A percentile compares a stretch with the other conserved stretches of the same genome.
Evolutionary conservation across 2,329 filamentous ascomycete species (phyloP).

Genomic region (Diaporthe citriasiana): DNA sequence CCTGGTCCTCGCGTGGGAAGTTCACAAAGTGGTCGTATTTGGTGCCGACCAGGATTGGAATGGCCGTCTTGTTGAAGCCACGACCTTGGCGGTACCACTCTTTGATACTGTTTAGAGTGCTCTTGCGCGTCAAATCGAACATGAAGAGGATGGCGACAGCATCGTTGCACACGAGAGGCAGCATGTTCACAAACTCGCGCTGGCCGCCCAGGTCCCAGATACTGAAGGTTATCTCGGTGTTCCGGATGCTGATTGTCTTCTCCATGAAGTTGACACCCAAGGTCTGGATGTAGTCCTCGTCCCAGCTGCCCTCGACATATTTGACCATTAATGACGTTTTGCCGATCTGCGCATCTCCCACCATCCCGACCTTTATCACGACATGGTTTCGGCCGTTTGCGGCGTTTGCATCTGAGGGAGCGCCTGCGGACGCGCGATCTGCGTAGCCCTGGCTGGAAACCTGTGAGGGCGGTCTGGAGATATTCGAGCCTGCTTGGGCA

Average conservation of each 20-base stretch:
- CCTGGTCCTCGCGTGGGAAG: slow-evolving; percentile 96
- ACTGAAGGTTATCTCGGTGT: slow-evolving; percentile 99
- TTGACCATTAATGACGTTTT: slow-evolving; percentile 99
- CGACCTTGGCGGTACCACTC: slow-evolving; percentile 99
- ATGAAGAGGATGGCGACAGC: slow-evolving; percentile 99
- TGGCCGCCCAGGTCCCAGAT: slow-evolving; percentile 99
- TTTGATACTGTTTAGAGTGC: slow-evolving; percentile 98
- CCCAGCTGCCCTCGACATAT: slow-evolving; percentile 99
- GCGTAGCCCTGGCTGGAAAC: slow-evolving; percentile 61
- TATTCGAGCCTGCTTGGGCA: slow-evolving; percentile 52
- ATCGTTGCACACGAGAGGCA: slow-evolving; percentile 99
- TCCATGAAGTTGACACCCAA: slow-evolving; percentile 99
- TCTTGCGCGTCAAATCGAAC: slow-evolving; percentile 98
- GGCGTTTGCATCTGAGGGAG: slow-evolving; percentile 52
- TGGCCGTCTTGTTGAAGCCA: slow-evolving; percentile 99
- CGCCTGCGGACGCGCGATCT: slow-evolving; percentile 60
- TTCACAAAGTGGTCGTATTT: slow-evolving; percentile 99
- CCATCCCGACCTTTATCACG: slow-evolving; percentile 99
- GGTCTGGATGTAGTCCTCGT: slow-evolving; percentile 99
- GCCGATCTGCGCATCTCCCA: slow-evolving; percentile 98
- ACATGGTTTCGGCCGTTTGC: slow-evolving; percentile 75
- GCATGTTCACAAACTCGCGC: slow-evolving; percentile 99
- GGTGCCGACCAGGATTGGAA: slow-evolving; percentile 95
- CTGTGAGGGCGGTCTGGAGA: slow-evolving; percentile 69
- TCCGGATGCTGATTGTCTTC: slow-evolving; percentile 99